These are phyloP conservation scores for Ganoderma leucocontextum DNA, from an alignment of 1,284 basidiomycete species.

Conservation along the genomic window DNA sequence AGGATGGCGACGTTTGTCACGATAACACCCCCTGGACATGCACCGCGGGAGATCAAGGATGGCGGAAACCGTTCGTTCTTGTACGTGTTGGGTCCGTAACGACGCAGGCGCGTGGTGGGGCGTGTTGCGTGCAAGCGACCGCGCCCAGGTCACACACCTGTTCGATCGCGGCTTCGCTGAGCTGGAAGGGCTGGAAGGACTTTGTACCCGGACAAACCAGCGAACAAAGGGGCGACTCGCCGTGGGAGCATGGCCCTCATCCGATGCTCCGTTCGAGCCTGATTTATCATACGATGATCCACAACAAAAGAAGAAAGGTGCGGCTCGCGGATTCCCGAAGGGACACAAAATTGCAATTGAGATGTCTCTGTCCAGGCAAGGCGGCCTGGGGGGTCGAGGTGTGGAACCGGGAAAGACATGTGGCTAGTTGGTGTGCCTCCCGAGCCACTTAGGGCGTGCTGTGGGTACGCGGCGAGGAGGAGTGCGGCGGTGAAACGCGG, in stretches of 20 bases:
- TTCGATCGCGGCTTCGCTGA: constrained; percentile 30
- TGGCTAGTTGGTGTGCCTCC: constrained; percentile 25
- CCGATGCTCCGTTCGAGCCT: constrained; percentile 33
- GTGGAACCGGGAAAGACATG: constrained; percentile 20
- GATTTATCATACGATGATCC: constrained; percentile 33
- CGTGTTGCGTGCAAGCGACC: constrained; percentile 12
- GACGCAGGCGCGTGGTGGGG: constrained; percentile 14
- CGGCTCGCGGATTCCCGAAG: constrained; percentile 25
- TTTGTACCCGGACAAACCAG: constrained; percentile 18
- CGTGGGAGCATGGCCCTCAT: constrained; percentile 27
- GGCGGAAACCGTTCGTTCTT: constrained; percentile 18
- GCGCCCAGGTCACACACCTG: constrained; percentile 25
- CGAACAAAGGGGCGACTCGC: constrained; percentile 27
- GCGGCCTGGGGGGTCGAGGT: constrained; percentile 13
- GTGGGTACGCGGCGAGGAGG: constrained; percentile 27
- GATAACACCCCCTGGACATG: constrained; percentile 6
- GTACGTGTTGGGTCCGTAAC: constrained; percentile 26
- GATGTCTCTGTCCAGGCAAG: constrained; percentile 22
- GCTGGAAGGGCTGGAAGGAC: constrained; percentile 23
- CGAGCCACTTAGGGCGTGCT: constrained; percentile 25
- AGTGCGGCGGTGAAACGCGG: constrained; percentile 30
- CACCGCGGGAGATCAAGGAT: constrained; percentile 3
- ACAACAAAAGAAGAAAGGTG: constrained; percentile 29
- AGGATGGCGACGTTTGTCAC: background rate
- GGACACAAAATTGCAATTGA: constrained; percentile 19